phyloP scores from a whole-genome alignment of 192 early-diverging fungal species.

The Linnemannia zychae region DNA sequence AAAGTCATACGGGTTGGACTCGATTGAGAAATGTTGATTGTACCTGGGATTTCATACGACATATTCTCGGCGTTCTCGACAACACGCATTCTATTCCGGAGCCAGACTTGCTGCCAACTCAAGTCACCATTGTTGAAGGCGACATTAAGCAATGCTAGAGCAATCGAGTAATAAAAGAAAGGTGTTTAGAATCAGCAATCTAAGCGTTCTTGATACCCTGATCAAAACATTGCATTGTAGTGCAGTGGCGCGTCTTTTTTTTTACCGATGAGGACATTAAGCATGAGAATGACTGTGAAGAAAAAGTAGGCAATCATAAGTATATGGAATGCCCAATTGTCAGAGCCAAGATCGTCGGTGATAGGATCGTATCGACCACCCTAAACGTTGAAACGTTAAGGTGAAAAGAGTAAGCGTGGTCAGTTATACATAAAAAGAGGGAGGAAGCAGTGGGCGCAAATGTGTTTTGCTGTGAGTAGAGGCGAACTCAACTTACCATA shows the following conservation, averaged over 20 bases:
- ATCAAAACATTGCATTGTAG: background rate
- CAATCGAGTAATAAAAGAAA: background rate
- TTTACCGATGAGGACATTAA: slow-evolving; percentile 43
- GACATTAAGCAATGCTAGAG: slow-evolving; percentile 2
- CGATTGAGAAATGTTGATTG: no score
- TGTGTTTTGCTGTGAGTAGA: background rate
- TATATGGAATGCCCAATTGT: slow-evolving; percentile 22
- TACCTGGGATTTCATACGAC: slow-evolving; percentile 18
- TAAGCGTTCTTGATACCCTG: background rate
- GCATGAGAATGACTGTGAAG: slow-evolving; percentile 35
- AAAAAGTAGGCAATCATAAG: slow-evolving; percentile 40
- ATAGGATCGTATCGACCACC: slow-evolving; percentile 37
- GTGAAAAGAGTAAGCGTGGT: background rate
- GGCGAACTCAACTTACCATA: slow-evolving; percentile 15
- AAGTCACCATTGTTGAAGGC: slow-evolving; percentile 11
- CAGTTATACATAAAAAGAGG: background rate
- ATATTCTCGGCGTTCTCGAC: slow-evolving; percentile 18
- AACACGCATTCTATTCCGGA: background rate
- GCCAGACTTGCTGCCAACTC: slow-evolving; percentile 12
- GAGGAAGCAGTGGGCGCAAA: background rate
- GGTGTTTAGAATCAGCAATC: background rate
- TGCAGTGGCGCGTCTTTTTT: background rate
- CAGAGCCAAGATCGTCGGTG: background rate
- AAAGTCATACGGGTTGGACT: no score
- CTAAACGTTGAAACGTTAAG: background rate